A percentile compares a stretch with the other conserved stretches of the same genome.
These are phyloP conservation scores for Kuraishia borneana DNA, from an alignment of 805 yeast species.

Conservation along the genomic window DNA sequence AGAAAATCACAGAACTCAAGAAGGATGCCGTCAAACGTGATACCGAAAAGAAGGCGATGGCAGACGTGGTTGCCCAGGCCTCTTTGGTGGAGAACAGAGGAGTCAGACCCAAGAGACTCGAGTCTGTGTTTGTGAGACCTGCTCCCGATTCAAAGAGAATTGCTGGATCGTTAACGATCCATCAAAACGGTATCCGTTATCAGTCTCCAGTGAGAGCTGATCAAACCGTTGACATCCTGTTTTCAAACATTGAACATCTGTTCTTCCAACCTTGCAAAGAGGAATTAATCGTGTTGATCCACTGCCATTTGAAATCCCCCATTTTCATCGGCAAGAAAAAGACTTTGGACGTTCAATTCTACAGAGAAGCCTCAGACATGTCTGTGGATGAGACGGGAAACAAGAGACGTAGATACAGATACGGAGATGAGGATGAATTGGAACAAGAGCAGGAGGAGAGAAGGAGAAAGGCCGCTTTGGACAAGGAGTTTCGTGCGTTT, in stretches of 20 bases:
- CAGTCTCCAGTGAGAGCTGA: constrained; percentile 79
- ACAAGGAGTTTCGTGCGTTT: constrained; percentile 82
- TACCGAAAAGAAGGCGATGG: constrained; percentile 80
- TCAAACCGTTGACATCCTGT: constrained; percentile 78
- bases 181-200: constrained; percentile 92
- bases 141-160: constrained; percentile 95
- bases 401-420: constrained; percentile 72
- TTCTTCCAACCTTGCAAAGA: constrained; percentile 96
- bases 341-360: constrained; percentile 90
- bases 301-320: constrained; percentile 85
- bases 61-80: constrained; percentile 91
- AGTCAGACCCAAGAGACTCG: constrained; percentile 78
- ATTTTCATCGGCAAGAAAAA: constrained; percentile 93
- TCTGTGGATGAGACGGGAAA: constrained; percentile 96
- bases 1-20: constrained; percentile 84
- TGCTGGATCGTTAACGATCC: constrained; percentile 84
- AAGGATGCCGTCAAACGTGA: constrained; percentile 87
- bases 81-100: constrained; percentile 71
- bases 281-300: constrained; percentile 85
- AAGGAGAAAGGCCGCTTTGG: constrained; percentile 79
- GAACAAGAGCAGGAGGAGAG: constrained; percentile 99
- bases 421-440: constrained; percentile 96
- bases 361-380: constrained; percentile 93
- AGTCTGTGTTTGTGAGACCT: constrained; percentile 85
- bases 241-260: constrained; percentile 83